Base-by-base conservation (phyloP, 2,329 filamentous ascomycete species). In the Xylaria digitata region DNA sequence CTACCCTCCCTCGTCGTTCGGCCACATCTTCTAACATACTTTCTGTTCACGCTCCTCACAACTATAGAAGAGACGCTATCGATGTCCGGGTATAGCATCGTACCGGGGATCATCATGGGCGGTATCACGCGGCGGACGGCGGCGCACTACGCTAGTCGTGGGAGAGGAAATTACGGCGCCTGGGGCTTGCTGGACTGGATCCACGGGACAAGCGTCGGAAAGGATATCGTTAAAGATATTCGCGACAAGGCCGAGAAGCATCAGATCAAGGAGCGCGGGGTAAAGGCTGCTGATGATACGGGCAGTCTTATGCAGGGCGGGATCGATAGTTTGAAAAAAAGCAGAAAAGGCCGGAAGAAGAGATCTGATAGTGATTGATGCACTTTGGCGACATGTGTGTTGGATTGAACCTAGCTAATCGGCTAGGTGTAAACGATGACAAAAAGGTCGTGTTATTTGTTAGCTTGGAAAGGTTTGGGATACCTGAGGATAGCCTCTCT, bases 21-120 rank as follows among this genome's bases (percentile, higher is more conserved):
- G 8, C 88, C 90, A 42, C 91, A 94, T 76, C 83, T 93, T 3
- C 82, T 93, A n/a, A 92, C 89, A 0, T 93, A 90, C 79, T 84
- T 92, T 63, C 73, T 92, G 11, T 86, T 92, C 69, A 81, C 89
- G 17, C 83, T 85, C 0, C 75, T 93, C 30, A 85, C 86, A 68
- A 91, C 89, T 2, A 74, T 89, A 0, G 89, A 93, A 70, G 90
- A 92, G 70, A 87, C 88, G 0, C 80, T 92, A 54, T 82, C 88
- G 32, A 88, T 87, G 78, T 91, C 88, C 0, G 90, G 91, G 0
- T 94, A 93, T 78, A 86, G 83, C 17, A 80, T 87, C 6, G 78
- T 87, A 0, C 85, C 85, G 0, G 85, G 85, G 0, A 82, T 87
- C 52, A 70, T 87, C 67, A 81, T 86, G 80, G 82, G 84, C 48